Conservation (phyloP, 129 eudicot species). For the Saussurea involucrata region DNA sequence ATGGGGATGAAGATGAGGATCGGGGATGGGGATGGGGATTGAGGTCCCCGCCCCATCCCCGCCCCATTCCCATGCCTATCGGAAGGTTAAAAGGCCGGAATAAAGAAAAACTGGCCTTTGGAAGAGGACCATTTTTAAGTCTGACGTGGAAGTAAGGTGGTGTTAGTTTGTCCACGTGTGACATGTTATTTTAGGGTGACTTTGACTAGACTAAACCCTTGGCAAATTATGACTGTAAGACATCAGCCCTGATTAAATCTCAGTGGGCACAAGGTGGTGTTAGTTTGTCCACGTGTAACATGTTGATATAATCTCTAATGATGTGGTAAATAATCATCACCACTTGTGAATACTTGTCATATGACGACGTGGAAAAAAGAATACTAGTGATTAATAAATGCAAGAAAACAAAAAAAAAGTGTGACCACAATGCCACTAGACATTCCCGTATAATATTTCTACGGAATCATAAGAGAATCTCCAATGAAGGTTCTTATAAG, state of each 20-base stretch:
- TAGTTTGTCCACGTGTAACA: slow-evolving; percentile 17
- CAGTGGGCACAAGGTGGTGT: neutral
- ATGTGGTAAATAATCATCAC: slow-evolving; percentile 16
- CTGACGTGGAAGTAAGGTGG: slow-evolving; percentile 23
- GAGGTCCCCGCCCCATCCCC: too few relatives aligned
- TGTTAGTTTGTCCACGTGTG: slow-evolving; percentile 7
- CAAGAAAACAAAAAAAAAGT: neutral
- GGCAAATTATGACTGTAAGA: too few relatives aligned
- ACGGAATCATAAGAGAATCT: neutral
- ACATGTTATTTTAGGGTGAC: too few relatives aligned
- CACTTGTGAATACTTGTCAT: slow-evolving; percentile 16
- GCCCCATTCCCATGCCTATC: too few relatives aligned
- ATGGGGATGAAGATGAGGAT: too few relatives aligned
- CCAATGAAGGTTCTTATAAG: too few relatives aligned
- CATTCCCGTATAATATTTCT: neutral
- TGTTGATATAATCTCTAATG: neutral
- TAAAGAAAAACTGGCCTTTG: slow-evolving; percentile 28
- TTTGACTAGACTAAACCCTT: too few relatives aligned
- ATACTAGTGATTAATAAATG: neutral
- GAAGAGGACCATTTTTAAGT: slow-evolving; percentile 6
- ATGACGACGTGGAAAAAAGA: neutral
- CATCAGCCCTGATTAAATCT: too few relatives aligned
- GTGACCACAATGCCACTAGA: slow-evolving; percentile 20
- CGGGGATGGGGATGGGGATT: too few relatives aligned
- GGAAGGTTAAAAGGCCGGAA: slow-evolving; percentile 32